phyloP scores from a whole-genome alignment of 1,139 yeast genomes.

The Geotrichum macrosporum region DNA sequence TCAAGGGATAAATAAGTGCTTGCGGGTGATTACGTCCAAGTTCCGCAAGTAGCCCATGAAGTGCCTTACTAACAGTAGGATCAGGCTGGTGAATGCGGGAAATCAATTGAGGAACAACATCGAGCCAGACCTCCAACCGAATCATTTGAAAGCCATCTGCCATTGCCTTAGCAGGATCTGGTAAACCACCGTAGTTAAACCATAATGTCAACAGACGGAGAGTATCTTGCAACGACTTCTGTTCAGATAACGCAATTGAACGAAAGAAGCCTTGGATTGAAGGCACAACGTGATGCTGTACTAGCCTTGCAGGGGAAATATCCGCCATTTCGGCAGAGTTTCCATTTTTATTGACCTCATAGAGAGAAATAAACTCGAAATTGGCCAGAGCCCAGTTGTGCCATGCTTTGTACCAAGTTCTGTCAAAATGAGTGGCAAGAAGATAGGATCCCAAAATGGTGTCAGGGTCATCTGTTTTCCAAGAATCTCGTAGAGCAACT shows the following conservation, averaged over 20 bases:
- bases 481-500: conserved; percentile 66
- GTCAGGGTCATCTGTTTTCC: conserved; percentile 75
- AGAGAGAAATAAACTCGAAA: conserved; percentile 82
- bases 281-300: conserved; percentile 85
- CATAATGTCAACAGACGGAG: conserved; percentile 83
- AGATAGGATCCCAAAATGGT: conserved; percentile 84
- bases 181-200: conserved; percentile 92
- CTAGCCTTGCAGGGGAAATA: conserved; percentile 47
- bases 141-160: conserved; percentile 87
- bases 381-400: conserved; percentile 99
- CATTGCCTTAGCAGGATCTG: conserved; percentile 89
- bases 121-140: conserved; percentile 88
- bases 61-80: conserved; percentile 71
- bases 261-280: conserved; percentile 95
- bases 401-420: conserved; percentile 97
- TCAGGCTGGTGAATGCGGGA: conserved; percentile 96
- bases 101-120: conserved; percentile 90
- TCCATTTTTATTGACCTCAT: conserved; percentile 30
- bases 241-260: conserved; percentile 80
- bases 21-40: conserved; percentile 96
- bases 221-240: conserved; percentile 89
- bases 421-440: conserved; percentile 90
- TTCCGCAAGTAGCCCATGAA: conserved; percentile 77
- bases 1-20: conserved; percentile 89
- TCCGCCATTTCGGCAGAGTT: conserved; percentile 30